These are phyloP conservation scores for Coniochaeta sp. DNA, from an alignment of 2,329 filamentous ascomycete genomes.

Conservation along the genomic window DNA sequence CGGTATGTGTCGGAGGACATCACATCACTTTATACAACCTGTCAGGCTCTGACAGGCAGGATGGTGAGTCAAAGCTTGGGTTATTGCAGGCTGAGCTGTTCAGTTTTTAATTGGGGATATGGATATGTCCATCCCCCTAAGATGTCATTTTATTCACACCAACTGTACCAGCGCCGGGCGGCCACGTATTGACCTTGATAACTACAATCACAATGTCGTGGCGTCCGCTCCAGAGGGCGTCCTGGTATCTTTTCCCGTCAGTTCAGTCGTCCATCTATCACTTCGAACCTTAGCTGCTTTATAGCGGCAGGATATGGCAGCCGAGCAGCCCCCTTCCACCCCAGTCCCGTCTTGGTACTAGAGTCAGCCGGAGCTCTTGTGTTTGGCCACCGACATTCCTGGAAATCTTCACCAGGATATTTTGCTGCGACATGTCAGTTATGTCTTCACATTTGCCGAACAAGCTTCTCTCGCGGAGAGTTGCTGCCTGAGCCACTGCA, in stretches of 20 bases:
- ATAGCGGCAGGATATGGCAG: conserved; percentile 81
- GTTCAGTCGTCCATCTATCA: no score
- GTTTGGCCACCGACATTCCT: conserved; percentile 35
- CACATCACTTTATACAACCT: not conserved
- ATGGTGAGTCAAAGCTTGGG: not conserved
- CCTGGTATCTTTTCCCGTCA: no score
- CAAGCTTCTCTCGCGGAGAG: no score
- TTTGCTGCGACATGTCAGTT: conserved; percentile 42
- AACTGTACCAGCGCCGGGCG: no score
- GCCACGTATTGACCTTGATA: no score
- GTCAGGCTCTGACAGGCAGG: not conserved
- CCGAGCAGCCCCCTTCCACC: conserved; percentile 84
- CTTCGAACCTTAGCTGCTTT: not conserved
- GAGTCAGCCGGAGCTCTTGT: conserved; percentile 58
- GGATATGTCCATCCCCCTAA: not conserved
- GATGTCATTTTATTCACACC: no score
- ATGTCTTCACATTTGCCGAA: not conserved
- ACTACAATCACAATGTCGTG: no score
- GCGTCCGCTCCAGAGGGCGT: no score
- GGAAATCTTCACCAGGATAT: conserved; percentile 61
- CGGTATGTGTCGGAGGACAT: not conserved
- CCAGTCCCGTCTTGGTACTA: conserved; percentile 77
- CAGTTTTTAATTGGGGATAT: not conserved
- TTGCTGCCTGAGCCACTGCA: no score
- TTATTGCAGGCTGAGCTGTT: not conserved